Base-by-base conservation (phyloP, 139 green algal genomes). In the Pseudopediastrum boryanum region DNA sequence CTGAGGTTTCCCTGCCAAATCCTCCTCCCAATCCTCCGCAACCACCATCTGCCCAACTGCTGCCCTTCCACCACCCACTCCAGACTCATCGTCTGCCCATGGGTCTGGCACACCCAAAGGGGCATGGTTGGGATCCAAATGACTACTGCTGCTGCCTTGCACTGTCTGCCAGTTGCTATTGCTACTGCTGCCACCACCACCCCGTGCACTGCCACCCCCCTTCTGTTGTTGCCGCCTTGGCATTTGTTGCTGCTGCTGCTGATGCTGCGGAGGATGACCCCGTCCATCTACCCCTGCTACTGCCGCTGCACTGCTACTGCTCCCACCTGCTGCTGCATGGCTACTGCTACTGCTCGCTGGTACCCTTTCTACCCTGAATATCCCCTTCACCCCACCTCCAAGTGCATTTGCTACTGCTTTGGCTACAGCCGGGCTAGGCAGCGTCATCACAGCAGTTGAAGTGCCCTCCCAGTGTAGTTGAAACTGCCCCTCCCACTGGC, bases 341-440 rank as follows among this genome's bases (percentile, higher is more conserved):
- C 38, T 69, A 68, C 66, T 62, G 48, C 73, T 43, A 71, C 77
- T 23, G 76, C 56, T 4, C 38, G 56, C 35, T 42, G 63, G 67
- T 42, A 10, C 71, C 58, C 75, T 64, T 13, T 87, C 81, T 6
- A 88, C 59, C 7, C 78, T 63, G 74, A 92, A 92, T 50, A 89
- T 74, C 7, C 88, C 88, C 1, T 87, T 71, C 16, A 92, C 80
- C 38, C 88, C 88, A 41, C 88, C 88, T 2, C 73, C 88, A 33
- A 92, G 58, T 2, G 43, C 16, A 38, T 84, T 39, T 44, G 84
- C 64, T 19, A 63, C 79, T 19, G 86, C 82, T 35, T 79, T 72
- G 52, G 73, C 71, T 3, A 50, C 19, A 27, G 54, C 48, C 42
- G 79, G 64, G 27, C 68, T 36, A 0, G 64, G 36, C 63, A 92